Evolutionary conservation across 192 early-diverging fungal genomes (phyloP).

Genomic region (Dissophora ornata): DNA sequence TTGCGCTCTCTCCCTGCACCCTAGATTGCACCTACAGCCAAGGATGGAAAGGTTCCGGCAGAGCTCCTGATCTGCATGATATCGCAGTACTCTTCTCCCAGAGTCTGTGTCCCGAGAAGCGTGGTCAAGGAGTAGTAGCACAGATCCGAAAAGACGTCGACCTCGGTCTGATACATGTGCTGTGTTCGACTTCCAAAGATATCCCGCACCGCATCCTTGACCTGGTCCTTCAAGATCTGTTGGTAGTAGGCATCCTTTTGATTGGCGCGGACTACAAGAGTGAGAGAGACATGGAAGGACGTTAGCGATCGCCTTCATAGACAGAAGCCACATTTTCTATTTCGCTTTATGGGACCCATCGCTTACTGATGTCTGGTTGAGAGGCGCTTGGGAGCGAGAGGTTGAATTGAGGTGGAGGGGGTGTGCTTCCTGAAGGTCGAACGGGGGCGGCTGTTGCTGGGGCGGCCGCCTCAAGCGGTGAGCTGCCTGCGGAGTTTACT

Average conservation of each 20-base stretch:
- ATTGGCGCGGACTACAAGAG: slow-evolving; percentile 77
- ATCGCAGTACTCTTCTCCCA: slow-evolving; percentile 97
- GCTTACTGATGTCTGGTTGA: slow-evolving; percentile 81
- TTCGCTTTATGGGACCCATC: too few species aligned
- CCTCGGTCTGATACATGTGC: slow-evolving; percentile 71
- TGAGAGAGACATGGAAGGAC: too few species aligned
- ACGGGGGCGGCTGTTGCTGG: slow-evolving; percentile 3
- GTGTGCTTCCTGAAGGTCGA: not conserved
- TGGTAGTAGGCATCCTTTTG: slow-evolving; percentile 93
- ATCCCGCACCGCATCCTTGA: slow-evolving; percentile 71
- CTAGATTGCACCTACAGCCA: slow-evolving; percentile 50
- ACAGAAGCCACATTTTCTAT: too few species aligned
- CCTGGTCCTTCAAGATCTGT: slow-evolving; percentile 69
- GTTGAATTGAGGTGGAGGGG: slow-evolving; percentile 38
- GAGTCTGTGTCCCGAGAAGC: slow-evolving; percentile 80
- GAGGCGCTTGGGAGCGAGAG: slow-evolving; percentile 74
- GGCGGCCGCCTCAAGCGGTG: slow-evolving; percentile 17
- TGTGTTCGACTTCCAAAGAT: slow-evolving; percentile 70
- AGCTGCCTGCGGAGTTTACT: slow-evolving; percentile 54
- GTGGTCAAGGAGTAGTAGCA: slow-evolving; percentile 84
- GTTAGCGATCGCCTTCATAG: not conserved
- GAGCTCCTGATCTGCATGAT: slow-evolving; percentile 75
- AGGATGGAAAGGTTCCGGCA: slow-evolving; percentile 62
- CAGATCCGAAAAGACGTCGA: slow-evolving; percentile 69
- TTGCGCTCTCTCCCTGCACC: too few species aligned